Conservation (phyloP, 306 rosid genomes). For the Inga leiocalycina region DNA sequence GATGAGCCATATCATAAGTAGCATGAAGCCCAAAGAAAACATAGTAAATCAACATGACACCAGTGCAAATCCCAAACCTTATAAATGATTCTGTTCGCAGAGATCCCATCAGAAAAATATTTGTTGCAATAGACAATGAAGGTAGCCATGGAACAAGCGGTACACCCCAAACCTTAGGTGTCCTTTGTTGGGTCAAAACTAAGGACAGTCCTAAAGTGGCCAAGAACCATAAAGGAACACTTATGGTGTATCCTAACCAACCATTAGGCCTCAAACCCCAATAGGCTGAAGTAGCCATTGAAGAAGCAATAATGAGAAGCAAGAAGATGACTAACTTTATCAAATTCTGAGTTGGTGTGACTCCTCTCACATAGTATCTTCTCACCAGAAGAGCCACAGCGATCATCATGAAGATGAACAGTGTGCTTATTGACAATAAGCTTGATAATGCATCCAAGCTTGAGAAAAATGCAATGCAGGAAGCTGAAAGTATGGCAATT, state of each 20-base stretch:
- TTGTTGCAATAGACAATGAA: constrained; percentile 71
- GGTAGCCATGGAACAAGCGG: constrained; percentile 91
- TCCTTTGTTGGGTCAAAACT: constrained; percentile 58
- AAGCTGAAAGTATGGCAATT: constrained; percentile 9
- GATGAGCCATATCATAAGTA: constrained; percentile 75
- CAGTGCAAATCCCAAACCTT: constrained; percentile 73
- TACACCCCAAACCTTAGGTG: constrained; percentile 80
- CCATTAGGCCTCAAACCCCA: constrained; percentile 66
- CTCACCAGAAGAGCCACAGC: constrained; percentile 78
- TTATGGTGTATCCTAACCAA: constrained; percentile 60
- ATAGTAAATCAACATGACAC: constrained; percentile 63
- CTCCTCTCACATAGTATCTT: constrained; percentile 68
- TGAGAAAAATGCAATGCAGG: constrained; percentile 66
- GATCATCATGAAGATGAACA: constrained; percentile 74
- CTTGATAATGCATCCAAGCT: constrained; percentile 60
- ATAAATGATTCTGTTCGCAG: constrained; percentile 49
- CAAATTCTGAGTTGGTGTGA: constrained; percentile 48
- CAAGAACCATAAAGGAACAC: constrained; percentile 71
- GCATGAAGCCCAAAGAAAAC: constrained; percentile 80
- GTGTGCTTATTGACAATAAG: constrained; percentile 74
- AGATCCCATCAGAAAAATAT: constrained; percentile 80
- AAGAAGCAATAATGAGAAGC: constrained; percentile 66
- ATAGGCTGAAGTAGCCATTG: constrained; percentile 66
- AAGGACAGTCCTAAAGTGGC: constrained; percentile 59
- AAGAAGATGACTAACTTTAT: constrained; percentile 54